Base-by-base conservation (phyloP, 257 asterid species). In the Solanum paucissectum region DNA sequence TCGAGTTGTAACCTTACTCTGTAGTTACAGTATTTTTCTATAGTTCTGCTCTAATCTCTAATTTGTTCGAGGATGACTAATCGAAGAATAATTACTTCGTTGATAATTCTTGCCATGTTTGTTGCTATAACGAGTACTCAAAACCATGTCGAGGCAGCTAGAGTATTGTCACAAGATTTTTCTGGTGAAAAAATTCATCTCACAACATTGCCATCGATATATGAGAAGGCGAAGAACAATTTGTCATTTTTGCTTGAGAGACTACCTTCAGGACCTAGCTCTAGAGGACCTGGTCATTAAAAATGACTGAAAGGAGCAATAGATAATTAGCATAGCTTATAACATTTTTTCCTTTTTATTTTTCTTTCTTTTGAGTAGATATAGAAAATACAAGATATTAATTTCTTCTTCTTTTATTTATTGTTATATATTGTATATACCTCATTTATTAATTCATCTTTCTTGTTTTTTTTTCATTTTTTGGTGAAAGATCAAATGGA, bases 231-330 rank as follows among this genome's bases (percentile, higher is more conserved):
- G 6, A 89, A 83, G 18, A 84, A 5, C 36, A 83, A 84, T 36
- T 83, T 87, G 83, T 89, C 90, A 58, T 69, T 52, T 86, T 89
- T 83, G 85, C 85, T 89, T 33, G 72, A 89, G 73, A 40, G 64
- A 42, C 3, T 89, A 84, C 64, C 91, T 55, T 89, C 91, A 5
- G 91, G 91, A 73, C 91, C 91, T 32, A 87, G 91, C 60, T 89
- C 91, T 33, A 89, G 27, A 83, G 91, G 91, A 42, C 87, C 91
- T 40, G 91, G 91, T 33, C 89, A 89, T n/a, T 89, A 74, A 36
- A 42, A 27, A 29, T 13, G 29, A 52, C 52, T 74, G 32, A 37
- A 37, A 37, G 36, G 21, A 42, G 16, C 7, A 40, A 25, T 72
- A 71, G 36, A 76, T 49, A 42, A 46, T 25, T 76, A n/a, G 83